A percentile compares a stretch with the other conserved stretches of the same genome.
Evolutionary conservation across 1,284 basidiomycete species (phyloP).

Genomic region (Sanghuangporus weigelae): DNA sequence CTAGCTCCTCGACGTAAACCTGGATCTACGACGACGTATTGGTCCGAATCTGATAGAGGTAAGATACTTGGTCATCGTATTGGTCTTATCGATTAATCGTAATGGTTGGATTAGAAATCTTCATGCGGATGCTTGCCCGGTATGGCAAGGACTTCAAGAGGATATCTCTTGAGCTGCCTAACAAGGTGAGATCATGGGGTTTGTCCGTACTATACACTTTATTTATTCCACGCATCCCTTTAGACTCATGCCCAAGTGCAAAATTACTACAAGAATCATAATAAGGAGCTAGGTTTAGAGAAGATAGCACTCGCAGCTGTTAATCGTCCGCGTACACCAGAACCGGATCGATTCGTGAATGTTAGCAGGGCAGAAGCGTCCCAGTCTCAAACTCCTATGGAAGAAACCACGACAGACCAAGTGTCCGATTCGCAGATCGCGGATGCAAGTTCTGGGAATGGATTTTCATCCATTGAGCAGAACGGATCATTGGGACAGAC

Average conservation of each 20-base stretch:
- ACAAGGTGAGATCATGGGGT: conserved; percentile 46
- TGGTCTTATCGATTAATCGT: conserved; percentile 20
- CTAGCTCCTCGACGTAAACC: conserved; percentile 31
- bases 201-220: neutral
- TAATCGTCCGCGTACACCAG: conserved; percentile 31
- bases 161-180: conserved; percentile 69
- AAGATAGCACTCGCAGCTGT: conserved; percentile 32
- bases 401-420: neutral
- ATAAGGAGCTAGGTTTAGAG: conserved; percentile 40
- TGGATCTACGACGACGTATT: conserved; percentile 29
- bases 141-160: conserved; percentile 74
- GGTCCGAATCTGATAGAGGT: conserved; percentile 62
- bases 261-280: conserved; percentile 56
- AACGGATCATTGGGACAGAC: neutral
- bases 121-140: conserved; percentile 58
- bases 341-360: conserved; percentile 13
- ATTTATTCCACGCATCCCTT: conserved; percentile 8
- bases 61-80: conserved; percentile 17
- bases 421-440: conserved; percentile 6
- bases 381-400: conserved; percentile 1
- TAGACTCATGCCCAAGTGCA: conserved; percentile 73
- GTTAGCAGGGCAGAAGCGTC: conserved; percentile 1
- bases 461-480: conserved; percentile 10
- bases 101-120: conserved; percentile 39
- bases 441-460: conserved; percentile 10